These are phyloP conservation scores for Amanita thiersii DNA, from an alignment of 768 basidiomycete species.

Conservation along the genomic window DNA sequence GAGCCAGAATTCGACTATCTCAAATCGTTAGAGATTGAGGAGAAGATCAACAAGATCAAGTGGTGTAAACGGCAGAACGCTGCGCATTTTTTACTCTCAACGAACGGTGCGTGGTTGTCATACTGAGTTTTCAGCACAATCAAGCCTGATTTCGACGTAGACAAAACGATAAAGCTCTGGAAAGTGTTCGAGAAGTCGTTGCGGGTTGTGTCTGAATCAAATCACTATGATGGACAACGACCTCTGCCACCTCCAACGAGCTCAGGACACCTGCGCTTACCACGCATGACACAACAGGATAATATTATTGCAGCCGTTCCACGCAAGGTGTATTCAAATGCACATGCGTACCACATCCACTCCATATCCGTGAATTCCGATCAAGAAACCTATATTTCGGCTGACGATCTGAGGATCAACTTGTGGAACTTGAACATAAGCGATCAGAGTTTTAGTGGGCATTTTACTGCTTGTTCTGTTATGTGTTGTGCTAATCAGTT, in stretches of 20 bases:
- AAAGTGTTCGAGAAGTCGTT: constrained; percentile 99
- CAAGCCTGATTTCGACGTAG: constrained; percentile 32
- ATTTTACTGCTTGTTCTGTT: background rate
- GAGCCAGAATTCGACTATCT: constrained; percentile 99
- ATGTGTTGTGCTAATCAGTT: constrained; percentile 2
- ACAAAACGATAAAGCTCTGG: constrained; percentile 99
- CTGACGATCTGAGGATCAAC: constrained; percentile 97
- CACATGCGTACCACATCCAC: constrained; percentile 99
- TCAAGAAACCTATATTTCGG: constrained; percentile 98
- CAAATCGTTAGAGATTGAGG: constrained; percentile 99
- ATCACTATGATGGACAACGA: constrained; percentile 77
- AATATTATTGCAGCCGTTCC: constrained; percentile 98
- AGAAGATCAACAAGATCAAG: constrained; percentile 99
- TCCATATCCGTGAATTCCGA: constrained; percentile 99
- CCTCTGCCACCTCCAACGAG: constrained; percentile 54
- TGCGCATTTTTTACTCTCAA: constrained; percentile 94
- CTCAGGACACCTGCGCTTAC: constrained; percentile 66
- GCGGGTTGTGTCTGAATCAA: constrained; percentile 94
- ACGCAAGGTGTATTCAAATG: constrained; percentile 97
- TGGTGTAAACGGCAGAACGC: constrained; percentile 99
- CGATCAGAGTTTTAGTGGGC: constrained; percentile 98
- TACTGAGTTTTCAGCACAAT: background rate
- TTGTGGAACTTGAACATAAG: constrained; percentile 98
- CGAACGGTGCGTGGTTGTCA: constrained; percentile 65
- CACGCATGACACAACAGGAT: constrained; percentile 90